Evolutionary conservation across 306 rosid species (phyloP).

Genomic region (Trifolium dubium): DNA sequence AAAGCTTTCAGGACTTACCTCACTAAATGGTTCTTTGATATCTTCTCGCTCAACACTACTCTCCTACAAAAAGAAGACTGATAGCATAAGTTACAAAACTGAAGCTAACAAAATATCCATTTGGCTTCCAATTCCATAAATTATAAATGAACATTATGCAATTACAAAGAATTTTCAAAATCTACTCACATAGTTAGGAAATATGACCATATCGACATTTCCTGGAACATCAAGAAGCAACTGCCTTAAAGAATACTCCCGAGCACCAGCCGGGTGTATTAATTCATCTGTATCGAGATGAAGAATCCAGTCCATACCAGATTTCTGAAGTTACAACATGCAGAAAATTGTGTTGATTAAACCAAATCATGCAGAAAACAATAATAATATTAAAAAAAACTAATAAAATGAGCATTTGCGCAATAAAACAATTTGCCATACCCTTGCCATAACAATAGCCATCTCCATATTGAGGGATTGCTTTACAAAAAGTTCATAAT

Average conservation of each 20-base stretch:
- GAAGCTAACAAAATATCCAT: constrained; percentile 26
- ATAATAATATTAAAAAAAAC: neutral
- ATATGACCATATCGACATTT: constrained; percentile 94
- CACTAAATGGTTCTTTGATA: constrained; percentile 92
- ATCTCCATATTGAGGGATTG: constrained; percentile 99
- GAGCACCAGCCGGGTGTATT: constrained; percentile 90
- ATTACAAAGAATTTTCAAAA: constrained; percentile 33
- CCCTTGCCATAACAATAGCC: constrained; percentile 99
- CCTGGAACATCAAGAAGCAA: constrained; percentile 88
- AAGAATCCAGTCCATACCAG: constrained; percentile 97
- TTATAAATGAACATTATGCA: constrained; percentile 24
- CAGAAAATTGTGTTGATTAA: constrained; percentile 25
- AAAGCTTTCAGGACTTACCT: constrained; percentile 57
- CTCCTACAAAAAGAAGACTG: constrained; percentile 60
- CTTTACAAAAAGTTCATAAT: constrained; percentile 97
- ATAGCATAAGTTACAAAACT: constrained; percentile 37
- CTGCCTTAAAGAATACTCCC: constrained; percentile 89
- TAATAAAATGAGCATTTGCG: neutral
- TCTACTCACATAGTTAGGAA: constrained; percentile 89
- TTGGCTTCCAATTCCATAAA: constrained; percentile 28
- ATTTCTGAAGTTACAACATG: constrained; percentile 60
- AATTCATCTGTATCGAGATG: constrained; percentile 97
- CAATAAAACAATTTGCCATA: constrained; percentile 49
- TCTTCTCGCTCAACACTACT: constrained; percentile 95
- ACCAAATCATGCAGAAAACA: constrained; percentile 17